Evolutionary conservation across 345 rosid species (phyloP).

Genomic region (Trapa bicornis): DNA sequence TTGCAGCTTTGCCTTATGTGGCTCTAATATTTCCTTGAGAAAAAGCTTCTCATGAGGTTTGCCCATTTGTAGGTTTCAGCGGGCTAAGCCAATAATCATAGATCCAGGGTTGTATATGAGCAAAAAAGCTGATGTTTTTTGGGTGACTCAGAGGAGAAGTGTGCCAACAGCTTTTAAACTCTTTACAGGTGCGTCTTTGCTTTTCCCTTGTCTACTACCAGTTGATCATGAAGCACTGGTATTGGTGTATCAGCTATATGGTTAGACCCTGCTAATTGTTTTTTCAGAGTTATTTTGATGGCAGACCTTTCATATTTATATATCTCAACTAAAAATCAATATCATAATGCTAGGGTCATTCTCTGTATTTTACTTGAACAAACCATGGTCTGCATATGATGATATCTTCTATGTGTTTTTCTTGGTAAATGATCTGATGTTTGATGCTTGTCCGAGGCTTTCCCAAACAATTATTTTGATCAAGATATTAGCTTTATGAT

Average conservation of each 20-base stretch:
- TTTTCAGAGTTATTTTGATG: neutral
- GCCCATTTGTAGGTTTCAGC: slow-evolving; percentile 47
- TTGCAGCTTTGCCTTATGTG: neutral
- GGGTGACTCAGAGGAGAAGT: slow-evolving; percentile 92
- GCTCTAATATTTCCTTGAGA: neutral
- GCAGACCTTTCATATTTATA: neutral
- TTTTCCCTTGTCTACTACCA: neutral
- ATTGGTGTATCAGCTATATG: neutral
- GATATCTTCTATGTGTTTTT: neutral
- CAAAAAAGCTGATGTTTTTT: slow-evolving; percentile 87
- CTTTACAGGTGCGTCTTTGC: slow-evolving; percentile 52
- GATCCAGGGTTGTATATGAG: slow-evolving; percentile 94
- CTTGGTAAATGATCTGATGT: neutral
- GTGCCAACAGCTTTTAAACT: slow-evolving; percentile 96
- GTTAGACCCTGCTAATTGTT: neutral
- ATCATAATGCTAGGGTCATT: neutral
- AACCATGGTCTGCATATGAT: neutral
- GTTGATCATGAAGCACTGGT: neutral
- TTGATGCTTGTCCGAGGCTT: neutral
- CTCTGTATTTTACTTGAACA: neutral
- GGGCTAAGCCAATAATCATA: slow-evolving; percentile 84
- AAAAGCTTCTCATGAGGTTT: slow-evolving; percentile 4
- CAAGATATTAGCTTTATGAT: neutral
- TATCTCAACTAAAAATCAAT: neutral
- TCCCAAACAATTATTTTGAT: neutral